Base-by-base conservation (phyloP, 202 grass and related monocot species). In the Eragrostis tef region DNA sequence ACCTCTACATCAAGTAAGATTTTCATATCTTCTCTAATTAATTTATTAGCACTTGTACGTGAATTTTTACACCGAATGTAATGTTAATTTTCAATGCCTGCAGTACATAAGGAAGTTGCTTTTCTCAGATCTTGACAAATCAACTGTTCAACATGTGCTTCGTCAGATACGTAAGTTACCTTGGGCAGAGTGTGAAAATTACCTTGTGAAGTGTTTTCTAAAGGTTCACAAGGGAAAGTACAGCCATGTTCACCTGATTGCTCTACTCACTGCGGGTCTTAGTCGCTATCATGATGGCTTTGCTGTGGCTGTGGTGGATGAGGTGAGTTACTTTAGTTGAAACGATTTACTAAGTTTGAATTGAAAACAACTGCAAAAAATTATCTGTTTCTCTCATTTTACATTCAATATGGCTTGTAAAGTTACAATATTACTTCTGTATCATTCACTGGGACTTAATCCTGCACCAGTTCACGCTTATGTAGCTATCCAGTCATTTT, bases 61-160 rank as follows among this genome's bases (percentile, higher is more conserved):
- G 11, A 26, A 70, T 15, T 86, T 86, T 45, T 74, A 19, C 49
- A 83, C 17, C 64, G 56, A 86, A 69, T 7, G 15, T 15, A 64
- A 52, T 86, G 64, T 17, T n/a, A 21, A 36, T 24, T 63, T 61
- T 73, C 64, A 67, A 44, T 62, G 13, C 53, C 7, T 89, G 79
- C 86, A 99, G 96, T 99, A 99, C 83, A 95, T 99, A 5, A 91
- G 88, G 63, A 94, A 91, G 73, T 67, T 91, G 48, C 62, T 94
- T 72, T 94, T 94, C 77, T 89, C 92, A 46, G 92, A 89, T 71
- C 92, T 94, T 81, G 86, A 94, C 45, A 91, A 91, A 84, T 81
- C 80, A 26, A 94, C 51, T 21, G 86, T 85, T 70, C 83, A 89
- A 53, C 78, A 91, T 87, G 86, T 91, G 81, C 86, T 94, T 85